Conservation (phyloP, 129 eudicot genomes). For the Tanacetum coccineum region DNA sequence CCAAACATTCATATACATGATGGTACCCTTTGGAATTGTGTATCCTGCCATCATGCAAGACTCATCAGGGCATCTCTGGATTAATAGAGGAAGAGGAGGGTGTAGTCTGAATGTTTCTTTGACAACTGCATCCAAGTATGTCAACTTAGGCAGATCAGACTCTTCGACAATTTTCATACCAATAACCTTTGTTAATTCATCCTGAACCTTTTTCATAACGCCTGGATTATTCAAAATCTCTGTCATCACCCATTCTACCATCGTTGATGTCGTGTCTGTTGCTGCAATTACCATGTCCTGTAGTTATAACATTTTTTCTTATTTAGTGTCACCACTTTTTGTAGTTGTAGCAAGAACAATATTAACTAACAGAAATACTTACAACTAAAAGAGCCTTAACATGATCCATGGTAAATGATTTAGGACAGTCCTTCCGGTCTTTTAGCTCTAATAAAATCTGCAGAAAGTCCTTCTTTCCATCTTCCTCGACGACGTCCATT, state of each 20-base stretch:
- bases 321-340: too few relatives aligned
- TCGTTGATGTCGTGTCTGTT: slow-evolving; percentile 29
- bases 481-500: neutral
- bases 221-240: slow-evolving; percentile 35
- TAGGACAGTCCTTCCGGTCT: slow-evolving; percentile 9
- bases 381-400: slow-evolving; percentile 35
- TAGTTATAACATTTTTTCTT: neutral
- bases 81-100: slow-evolving; percentile 35
- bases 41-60: slow-evolving; percentile 30
- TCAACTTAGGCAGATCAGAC: slow-evolving; percentile 22
- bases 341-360: neutral
- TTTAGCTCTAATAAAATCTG: slow-evolving; percentile 31
- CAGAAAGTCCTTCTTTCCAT: slow-evolving; percentile 28
- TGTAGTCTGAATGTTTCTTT: slow-evolving; percentile 39
- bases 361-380: neutral
- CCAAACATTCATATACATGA: slow-evolving; percentile 30
- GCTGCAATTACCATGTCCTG: slow-evolving; percentile 39
- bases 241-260: slow-evolving; percentile 40
- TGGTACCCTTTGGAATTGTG: slow-evolving; percentile 40
- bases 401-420: slow-evolving; percentile 7
- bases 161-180: slow-evolving; percentile 36
- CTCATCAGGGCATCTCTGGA: slow-evolving; percentile 31
- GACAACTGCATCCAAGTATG: slow-evolving; percentile 41
- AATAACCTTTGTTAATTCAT: slow-evolving; percentile 30
- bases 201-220: slow-evolving; percentile 14